Base-by-base conservation (phyloP, 139 green algal genomes). In the Micractinium conductrix region DNA sequence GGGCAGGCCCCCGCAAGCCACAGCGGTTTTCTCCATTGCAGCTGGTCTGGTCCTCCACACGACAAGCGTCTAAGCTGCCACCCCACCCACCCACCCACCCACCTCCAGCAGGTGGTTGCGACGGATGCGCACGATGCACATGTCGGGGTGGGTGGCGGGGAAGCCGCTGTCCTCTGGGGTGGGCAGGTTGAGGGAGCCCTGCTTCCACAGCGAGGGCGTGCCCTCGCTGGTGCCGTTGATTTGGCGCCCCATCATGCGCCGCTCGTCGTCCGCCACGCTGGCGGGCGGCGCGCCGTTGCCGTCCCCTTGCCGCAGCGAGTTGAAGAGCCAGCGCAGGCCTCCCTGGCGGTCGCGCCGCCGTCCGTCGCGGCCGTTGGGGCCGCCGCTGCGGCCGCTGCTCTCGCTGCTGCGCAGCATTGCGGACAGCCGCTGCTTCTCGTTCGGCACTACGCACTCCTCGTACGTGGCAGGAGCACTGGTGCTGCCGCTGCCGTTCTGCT, bases 81-180 rank as follows among this genome's bases (percentile, higher is more conserved):
- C 45, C 45, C 33, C 40, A 38, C 2, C 42, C 44, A 26, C 28
- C 72, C 33, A 14, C 30, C 53, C 14, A 1, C 85, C 30, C 83
- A 90, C 88, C 87, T 97, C 92, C 74, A 97, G 79, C 55, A 98
- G 90, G 88, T 97, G 95, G 55, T 92, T 95, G 55, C 96, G 90
- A 22, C 96, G 89, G 71, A 98, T 91, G 37, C 96, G 87, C 43
- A 98, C 43, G 79, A 98, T 96, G 90, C 96, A 98, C 93, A 96
- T 95, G 91, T 98, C 96, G 44, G 89, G 92, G 88, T 98, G 94
- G 8, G 82, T 92, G 63, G 85, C 87, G n/a, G 91, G 91, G 76
- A 95, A 91, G 53, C 92, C 92, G 63, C 79, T 90, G 24, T 93
- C 86, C 19, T 93, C 89, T 12, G 92, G 92, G 35, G 68, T 33